These are phyloP conservation scores for Pseudocercospora musae DNA, from an alignment of 2,329 filamentous ascomycete genomes.

Conservation along the genomic window DNA sequence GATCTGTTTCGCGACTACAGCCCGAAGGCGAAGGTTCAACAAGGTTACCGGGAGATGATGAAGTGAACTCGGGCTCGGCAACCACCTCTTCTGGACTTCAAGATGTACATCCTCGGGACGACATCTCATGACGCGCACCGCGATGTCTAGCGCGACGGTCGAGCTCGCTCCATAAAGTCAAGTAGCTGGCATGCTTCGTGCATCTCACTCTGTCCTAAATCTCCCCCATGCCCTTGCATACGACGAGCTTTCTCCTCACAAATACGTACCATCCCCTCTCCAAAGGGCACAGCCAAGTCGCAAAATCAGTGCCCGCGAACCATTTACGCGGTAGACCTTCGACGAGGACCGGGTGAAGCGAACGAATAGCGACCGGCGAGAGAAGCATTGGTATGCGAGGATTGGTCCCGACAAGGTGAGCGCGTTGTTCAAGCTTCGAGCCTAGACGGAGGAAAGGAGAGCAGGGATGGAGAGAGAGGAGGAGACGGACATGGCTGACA, in stretches of 20 bases:
- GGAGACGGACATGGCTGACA: slow-evolving; percentile 2
- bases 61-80: not conserved
- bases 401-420: slow-evolving; percentile 1
- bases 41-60: not conserved
- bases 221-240: slow-evolving; percentile 9
- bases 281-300: not conserved
- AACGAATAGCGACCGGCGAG: not conserved
- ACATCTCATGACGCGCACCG: not conserved
- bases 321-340: not conserved
- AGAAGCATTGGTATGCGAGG: not conserved
- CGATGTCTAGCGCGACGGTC: not conserved
- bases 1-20: not conserved
- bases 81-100: not conserved
- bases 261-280: slow-evolving; percentile 13
- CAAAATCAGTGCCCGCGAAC: not conserved
- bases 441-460: slow-evolving; percentile 3
- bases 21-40: not conserved
- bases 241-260: slow-evolving; percentile 9
- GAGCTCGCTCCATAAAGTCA: not conserved
- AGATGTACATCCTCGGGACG: not conserved
- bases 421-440: not conserved
- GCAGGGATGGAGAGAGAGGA: not conserved
- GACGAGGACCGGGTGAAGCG: slow-evolving; percentile 4
- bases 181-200: not conserved
- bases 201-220: not conserved